Base-by-base conservation (phyloP, 768 basidiomycete species). In the Amanita polypyramis region DNA sequence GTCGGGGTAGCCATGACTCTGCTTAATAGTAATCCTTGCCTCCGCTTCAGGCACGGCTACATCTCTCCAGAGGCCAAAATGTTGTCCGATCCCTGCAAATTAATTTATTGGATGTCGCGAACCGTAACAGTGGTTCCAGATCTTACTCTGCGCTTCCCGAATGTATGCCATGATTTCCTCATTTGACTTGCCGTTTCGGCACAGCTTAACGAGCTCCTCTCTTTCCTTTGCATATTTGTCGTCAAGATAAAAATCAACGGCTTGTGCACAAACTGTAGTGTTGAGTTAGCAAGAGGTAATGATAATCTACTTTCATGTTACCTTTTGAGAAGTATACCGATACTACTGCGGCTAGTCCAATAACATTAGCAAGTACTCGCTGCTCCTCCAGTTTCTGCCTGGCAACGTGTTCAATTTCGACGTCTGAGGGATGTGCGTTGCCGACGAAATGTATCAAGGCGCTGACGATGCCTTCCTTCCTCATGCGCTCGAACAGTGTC, bases 231-330 rank as follows among this genome's bases (percentile, higher is more conserved):
- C 12, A 34, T 51, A 51, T 11, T 47, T 37, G 19, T 60, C 53
- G 36, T 54, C 54, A 7, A 62, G 52, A 43, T 62, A 62, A 25
- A 60, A 60, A 27, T 58, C 53, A 11, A 62, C 54, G 10, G 57
- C 61, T 9, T 56, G 60, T 0, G 56, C 50, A 37, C 58, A 59
- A 1, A 52, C 60, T 62, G 33, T 33, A 19, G 49, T 5, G 2
- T 3, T n/a, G 10, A 21, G 17, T 40, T 25, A 32, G 45, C 33
- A n/a, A 33, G 23, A 15, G n/a, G 17, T 21, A 2, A 21, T 7
- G 15, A n/a, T 35, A 12, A 1, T n/a, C 6, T 7, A 14, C 17
- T 30, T 12, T 15, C 14, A n/a, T 17, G 49, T 35, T 43, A 60
- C 61, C 47, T 45, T 60, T 51, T 4, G 61, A 52, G 41, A 53